phyloP scores from a whole-genome alignment of 2,329 filamentous ascomycete genomes.

The Penicillium frequentans region DNA sequence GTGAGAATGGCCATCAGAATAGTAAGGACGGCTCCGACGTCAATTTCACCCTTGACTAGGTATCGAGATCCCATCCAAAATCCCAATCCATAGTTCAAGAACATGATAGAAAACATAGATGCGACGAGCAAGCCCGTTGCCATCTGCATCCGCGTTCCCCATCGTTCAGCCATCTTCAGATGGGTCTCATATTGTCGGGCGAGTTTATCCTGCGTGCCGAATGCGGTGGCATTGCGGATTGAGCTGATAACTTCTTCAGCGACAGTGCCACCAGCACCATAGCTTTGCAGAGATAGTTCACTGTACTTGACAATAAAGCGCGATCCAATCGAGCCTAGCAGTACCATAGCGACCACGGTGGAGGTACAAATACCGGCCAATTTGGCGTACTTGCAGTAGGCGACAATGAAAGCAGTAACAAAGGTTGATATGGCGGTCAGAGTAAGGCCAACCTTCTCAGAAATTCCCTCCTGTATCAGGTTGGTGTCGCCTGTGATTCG shows the following conservation, averaged over 20 bases:
- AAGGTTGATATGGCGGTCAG: slow-evolving; percentile 78
- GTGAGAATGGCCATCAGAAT: slow-evolving; percentile 91
- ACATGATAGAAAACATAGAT: slow-evolving; percentile 78
- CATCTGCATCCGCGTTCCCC: slow-evolving; percentile 73
- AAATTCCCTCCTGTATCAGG: slow-evolving; percentile 88
- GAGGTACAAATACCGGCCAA: slow-evolving; percentile 83
- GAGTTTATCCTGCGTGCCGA: slow-evolving; percentile 90
- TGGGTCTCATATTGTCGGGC: slow-evolving; percentile 80
- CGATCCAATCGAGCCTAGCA: slow-evolving; percentile 73
- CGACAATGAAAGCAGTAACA: slow-evolving; percentile 83
- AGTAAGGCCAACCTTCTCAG: slow-evolving; percentile 80
- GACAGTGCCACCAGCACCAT: slow-evolving; percentile 80
- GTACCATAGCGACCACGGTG: slow-evolving; percentile 75
- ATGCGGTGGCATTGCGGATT: slow-evolving; percentile 87
- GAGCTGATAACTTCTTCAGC: slow-evolving; percentile 95
- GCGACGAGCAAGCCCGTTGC: slow-evolving; percentile 77
- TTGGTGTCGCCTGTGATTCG: slow-evolving; percentile 94
- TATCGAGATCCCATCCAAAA: slow-evolving; percentile 87
- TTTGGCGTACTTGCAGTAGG: slow-evolving; percentile 90
- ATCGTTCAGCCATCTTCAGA: slow-evolving; percentile 69
- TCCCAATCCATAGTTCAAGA: slow-evolving; percentile 80
- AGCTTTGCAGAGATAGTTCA: slow-evolving; percentile 74
- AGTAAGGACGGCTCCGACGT: slow-evolving; percentile 72
- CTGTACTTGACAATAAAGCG: slow-evolving; percentile 77
- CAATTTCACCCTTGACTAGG: slow-evolving; percentile 64